Evolutionary conservation across 2,329 filamentous ascomycete genomes (phyloP).

Genomic region (Aspergillus spinulosporus): DNA sequence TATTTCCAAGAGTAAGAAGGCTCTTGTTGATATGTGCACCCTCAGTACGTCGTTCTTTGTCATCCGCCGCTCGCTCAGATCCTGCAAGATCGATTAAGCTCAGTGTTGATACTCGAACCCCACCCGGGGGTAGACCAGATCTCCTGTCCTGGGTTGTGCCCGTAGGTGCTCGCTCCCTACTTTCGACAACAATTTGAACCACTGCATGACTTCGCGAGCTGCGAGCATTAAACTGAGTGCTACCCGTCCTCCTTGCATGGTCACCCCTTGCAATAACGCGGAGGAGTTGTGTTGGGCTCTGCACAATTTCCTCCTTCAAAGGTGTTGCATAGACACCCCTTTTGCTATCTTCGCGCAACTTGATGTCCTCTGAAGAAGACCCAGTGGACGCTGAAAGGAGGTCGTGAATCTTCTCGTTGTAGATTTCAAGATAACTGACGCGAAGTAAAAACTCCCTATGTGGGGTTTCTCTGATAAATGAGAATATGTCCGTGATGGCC

Average conservation of each 20-base stretch:
- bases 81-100: conserved; percentile 95
- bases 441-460: conserved; percentile 90
- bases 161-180: conserved; percentile 76
- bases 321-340: conserved; percentile 94
- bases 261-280: conserved; percentile 94
- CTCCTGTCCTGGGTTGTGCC: conserved; percentile 60
- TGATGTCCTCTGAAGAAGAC: conserved; percentile 78
- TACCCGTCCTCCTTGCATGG: conserved; percentile 82
- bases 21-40: conserved; percentile 99
- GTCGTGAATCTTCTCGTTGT: conserved; percentile 97
- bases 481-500: conserved; percentile 98
- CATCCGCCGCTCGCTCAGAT: conserved; percentile 92
- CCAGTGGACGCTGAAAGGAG: conserved; percentile 71
- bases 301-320: conserved; percentile 96
- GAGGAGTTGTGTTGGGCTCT: conserved; percentile 91
- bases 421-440: conserved; percentile 98
- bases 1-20: conserved; percentile 87
- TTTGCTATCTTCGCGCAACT: conserved; percentile 93
- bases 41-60: conserved; percentile 89
- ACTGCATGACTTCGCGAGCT: conserved; percentile 98
- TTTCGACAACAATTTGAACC: conserved; percentile 97
- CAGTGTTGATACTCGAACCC: conserved; percentile 90
- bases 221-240: conserved; percentile 93
- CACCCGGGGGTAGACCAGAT: conserved; percentile 72
- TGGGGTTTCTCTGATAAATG: conserved; percentile 95